These are phyloP conservation scores for Talaromyces funiculosus DNA, from an alignment of 2,329 filamentous ascomycete species.

Conservation along the genomic window DNA sequence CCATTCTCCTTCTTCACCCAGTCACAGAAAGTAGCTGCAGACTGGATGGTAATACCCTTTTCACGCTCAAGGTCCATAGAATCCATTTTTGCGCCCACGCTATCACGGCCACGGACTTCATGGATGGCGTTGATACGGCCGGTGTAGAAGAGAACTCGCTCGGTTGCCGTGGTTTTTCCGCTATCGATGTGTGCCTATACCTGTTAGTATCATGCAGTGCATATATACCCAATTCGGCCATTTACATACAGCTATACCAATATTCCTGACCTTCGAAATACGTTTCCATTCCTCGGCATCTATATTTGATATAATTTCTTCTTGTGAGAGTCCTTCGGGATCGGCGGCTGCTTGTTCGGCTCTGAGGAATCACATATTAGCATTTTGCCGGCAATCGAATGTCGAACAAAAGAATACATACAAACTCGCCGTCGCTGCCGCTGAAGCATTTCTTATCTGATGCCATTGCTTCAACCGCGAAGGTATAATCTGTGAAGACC, in stretches of 20 bases:
- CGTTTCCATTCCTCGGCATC: conserved; percentile 71
- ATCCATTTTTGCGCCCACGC: conserved; percentile 98
- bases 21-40: conserved; percentile 94
- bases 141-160: conserved; percentile 96
- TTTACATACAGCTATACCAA: conserved; percentile 75
- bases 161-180: conserved; percentile 93
- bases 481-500: background rate
- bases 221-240: background rate
- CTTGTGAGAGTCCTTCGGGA: conserved; percentile 53
- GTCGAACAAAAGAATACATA: background rate
- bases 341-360: conserved; percentile 51
- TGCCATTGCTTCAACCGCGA: conserved; percentile 33
- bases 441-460: conserved; percentile 40
- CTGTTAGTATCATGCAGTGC: conserved; percentile 2
- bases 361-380: background rate
- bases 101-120: conserved; percentile 84
- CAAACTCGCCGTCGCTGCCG: conserved; percentile 36
- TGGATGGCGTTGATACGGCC: conserved; percentile 95
- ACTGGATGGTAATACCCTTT: conserved; percentile 98
- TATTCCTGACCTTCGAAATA: conserved; percentile 81
- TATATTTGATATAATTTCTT: conserved; percentile 72
- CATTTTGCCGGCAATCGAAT: background rate
- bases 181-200: conserved; percentile 90
- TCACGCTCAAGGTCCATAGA: conserved; percentile 98
- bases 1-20: conserved; percentile 79